Evolutionary conservation across 2,329 filamentous ascomycete species (phyloP).

Genomic region (Dactylellina drechsleri): DNA sequence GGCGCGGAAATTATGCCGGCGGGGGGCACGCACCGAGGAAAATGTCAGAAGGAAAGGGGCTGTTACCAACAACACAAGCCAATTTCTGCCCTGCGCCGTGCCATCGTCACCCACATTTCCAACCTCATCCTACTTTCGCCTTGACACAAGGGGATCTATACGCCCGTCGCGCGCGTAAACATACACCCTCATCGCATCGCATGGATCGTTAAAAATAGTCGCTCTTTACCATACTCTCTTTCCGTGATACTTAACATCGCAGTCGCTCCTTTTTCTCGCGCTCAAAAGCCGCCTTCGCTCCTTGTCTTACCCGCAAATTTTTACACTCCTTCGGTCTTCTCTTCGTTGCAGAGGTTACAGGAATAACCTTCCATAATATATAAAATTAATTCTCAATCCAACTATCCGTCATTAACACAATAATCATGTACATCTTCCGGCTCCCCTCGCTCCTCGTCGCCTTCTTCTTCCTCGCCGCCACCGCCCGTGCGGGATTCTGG

Average conservation of each 20-base stretch:
- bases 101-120: too few species aligned
- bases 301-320: conserved; percentile 8
- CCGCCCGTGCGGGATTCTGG: conserved; percentile 33
- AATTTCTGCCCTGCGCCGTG: too few species aligned
- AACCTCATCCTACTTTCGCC: too few species aligned
- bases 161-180: too few species aligned
- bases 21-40: too few species aligned
- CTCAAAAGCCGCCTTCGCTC: conserved; percentile 21
- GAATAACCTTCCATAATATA: conserved; percentile 1
- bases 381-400: not conserved
- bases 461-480: conserved; percentile 24
- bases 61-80: too few species aligned
- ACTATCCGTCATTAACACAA: not conserved
- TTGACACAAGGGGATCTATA: too few species aligned
- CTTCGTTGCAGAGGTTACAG: not conserved
- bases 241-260: too few species aligned
- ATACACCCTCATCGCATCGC: not conserved
- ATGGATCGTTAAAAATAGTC: not conserved
- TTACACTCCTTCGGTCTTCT: not conserved
- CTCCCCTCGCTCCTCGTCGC: conserved; percentile 36
- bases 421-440: conserved; percentile 24
- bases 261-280: not conserved
- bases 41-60: too few species aligned
- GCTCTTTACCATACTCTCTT: too few species aligned
- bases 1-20: too few species aligned